Evolutionary conservation across 176 grass and related monocot species (phyloP), one percentile per base, ranked within the genome.

Genomic region (Microstegium vimineum): DNA sequence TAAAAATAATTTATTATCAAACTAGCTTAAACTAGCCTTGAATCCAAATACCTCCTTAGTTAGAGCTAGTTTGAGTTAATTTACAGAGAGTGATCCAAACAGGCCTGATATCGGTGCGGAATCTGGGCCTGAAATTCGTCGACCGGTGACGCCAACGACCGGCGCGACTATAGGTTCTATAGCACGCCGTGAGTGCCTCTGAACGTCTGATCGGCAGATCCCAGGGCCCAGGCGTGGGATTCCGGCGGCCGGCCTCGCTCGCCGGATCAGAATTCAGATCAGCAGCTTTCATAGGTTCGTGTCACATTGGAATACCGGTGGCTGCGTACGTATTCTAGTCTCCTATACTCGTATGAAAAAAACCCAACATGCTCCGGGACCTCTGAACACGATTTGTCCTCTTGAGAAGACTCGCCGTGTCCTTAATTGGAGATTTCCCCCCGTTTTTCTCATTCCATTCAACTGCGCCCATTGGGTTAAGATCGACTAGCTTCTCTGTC

Each of bases 391-490:
- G 15, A 54, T 54, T 56, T 56, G 51, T 22, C 7, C 51, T 60
- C 10, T 12, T 9, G 74, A 2, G 27, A 74, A 20, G 57, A 54
- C 73, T 20, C 38, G 32, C 13, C 26, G 20, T 8, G 56, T 31
- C 4, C 20, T 8, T 15, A 20, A 2, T 47, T 20, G n/a, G 31
- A 26, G 30, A 49, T 36, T 60, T 79, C 4, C 20, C 20, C 61
- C 61, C 61, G 22, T 41, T 49, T 15, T 47, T 67, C 45, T 15
- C 11, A 10, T 1, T 6, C 18, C 1, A 16, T 75, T 35, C 49
- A 52, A 36, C 52, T 20, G 60, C 37, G 38, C 62, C 37, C 70
- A 38, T 41, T 75, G 61, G 61, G 75, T 89, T 75, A 62, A 84
- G 37, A n/a, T n/a, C n/a, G n/a, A 37, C 57, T 12, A 5, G 4